A percentile compares a stretch with the other conserved stretches of the same genome.
phyloP scores from a whole-genome alignment of 768 basidiomycete species.

The Mycena albidolilacea region DNA sequence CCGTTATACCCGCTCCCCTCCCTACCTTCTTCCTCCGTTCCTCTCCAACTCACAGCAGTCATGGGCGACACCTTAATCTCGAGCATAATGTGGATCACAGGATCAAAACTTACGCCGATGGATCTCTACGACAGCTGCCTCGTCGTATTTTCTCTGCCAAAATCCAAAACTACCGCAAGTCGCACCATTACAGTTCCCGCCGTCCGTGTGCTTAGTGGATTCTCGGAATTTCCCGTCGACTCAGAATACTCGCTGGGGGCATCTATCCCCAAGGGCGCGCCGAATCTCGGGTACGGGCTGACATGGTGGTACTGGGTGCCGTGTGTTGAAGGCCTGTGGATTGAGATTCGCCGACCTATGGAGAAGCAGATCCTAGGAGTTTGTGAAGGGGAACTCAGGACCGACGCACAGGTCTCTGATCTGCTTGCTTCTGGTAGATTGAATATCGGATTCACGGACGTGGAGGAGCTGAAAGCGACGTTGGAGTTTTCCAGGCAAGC shows the following conservation, averaged over 20 bases:
- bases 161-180: neutral
- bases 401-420: neutral
- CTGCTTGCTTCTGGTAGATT: neutral
- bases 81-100: conserved; percentile 44
- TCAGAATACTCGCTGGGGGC: conserved; percentile 8
- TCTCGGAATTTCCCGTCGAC: conserved; percentile 27
- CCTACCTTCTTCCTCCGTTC: neutral
- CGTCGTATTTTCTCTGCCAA: conserved; percentile 36
- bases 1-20: conserved; percentile 22
- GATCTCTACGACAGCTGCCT: conserved; percentile 49
- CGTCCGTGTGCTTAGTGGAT: conserved; percentile 30
- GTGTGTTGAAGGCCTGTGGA: conserved; percentile 39
- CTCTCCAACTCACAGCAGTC: conserved; percentile 39
- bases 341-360: conserved; percentile 36
- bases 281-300: conserved; percentile 36
- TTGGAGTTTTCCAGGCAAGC: neutral
- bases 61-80: conserved; percentile 46
- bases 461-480: neutral
- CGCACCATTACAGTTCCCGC: conserved; percentile 38
- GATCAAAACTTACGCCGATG: conserved; percentile 38
- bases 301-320: conserved; percentile 49
- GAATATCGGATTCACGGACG: neutral
- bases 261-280: conserved; percentile 40
- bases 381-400: conserved; percentile 1
- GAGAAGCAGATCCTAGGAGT: neutral